Base-by-base conservation (phyloP, 257 asterid genomes). In the Anisodus acutangulus region DNA sequence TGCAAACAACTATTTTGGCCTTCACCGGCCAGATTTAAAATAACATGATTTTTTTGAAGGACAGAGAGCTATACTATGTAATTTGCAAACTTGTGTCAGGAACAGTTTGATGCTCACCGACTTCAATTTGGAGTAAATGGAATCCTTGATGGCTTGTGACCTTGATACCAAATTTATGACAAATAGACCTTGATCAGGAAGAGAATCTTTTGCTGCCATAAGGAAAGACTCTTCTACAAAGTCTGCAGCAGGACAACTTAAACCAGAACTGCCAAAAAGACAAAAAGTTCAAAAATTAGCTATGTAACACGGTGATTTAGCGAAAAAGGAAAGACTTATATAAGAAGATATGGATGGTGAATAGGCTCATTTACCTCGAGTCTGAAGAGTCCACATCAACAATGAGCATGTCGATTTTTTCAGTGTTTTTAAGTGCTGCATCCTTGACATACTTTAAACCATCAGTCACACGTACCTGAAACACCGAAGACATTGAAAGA, bases 361-460 rank as follows among this genome's bases (percentile, higher is more conserved):
- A 51, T 22, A 81, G 66, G 15, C 78, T 8, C 85, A 81, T 45
- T 45, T 89, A 93, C 99, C 97, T 95, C 8, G 92, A 86, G 84
- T 97, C 97, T 78, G 97, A 87, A 84, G 99, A 93, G 86, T 97
- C 99, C 68, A 93, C 99, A 85, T 97, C 99, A 80, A 97, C 92
- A 83, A 95, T 89, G 87, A 97, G 97, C 80, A 92, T 64, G 87
- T 91, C 97, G 26, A 91, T 58, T 88, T 88, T 89, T 66, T 74
- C 16, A 31, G 85, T 62, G 76, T 49, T 85, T 83, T 76, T 84
- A 64, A 82, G 90, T 76, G 90, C 93, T 69, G 90, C 76, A 63
- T 84, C 92, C 86, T 80, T 84, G 22, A 95, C 91, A 78, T 89
- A 94, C 91, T 91, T 76, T 47, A 93, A 88, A 82, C 98, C 98